These are phyloP conservation scores for Plasmodium chabaudi DNA, from an alignment of 169 alveolate genomes.

Conservation along the genomic window DNA sequence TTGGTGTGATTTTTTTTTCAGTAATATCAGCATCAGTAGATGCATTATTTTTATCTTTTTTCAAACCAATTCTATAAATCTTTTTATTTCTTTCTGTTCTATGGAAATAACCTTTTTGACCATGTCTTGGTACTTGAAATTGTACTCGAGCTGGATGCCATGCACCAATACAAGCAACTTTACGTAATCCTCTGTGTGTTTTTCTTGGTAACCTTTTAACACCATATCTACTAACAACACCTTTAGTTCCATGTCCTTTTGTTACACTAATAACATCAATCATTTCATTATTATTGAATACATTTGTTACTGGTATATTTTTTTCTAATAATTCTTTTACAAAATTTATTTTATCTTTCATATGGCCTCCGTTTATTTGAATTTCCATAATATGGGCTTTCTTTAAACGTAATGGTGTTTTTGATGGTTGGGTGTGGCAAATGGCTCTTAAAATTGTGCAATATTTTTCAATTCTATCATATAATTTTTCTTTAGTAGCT, in stretches of 20 bases:
- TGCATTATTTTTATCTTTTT: conserved; percentile 95
- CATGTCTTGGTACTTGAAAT: conserved; percentile 99
- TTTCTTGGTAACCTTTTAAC: conserved; percentile 99
- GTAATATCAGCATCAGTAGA: conserved; percentile 98
- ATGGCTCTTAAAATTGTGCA: conserved; percentile 98
- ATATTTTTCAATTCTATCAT: conserved; percentile 96
- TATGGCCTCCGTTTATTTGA: conserved; percentile 99
- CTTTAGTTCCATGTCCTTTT: conserved; percentile 99
- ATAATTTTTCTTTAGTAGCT: conserved; percentile 93
- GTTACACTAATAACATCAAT: conserved; percentile 98
- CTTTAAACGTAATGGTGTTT: conserved; percentile 95
- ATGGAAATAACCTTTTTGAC: conserved; percentile 99
- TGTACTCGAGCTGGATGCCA: conserved; percentile 99
- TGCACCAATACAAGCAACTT: conserved; percentile 99
- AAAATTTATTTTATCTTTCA: conserved; percentile 97
- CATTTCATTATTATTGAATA: conserved; percentile 97
- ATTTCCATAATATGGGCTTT: conserved; percentile 99
- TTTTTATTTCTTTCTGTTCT: conserved; percentile 99
- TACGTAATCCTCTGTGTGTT: conserved; percentile 99
- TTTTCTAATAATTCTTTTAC: conserved; percentile 96
- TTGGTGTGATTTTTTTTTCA: conserved; percentile 98
- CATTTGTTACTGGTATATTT: conserved; percentile 95
- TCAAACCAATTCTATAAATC: conserved; percentile 98
- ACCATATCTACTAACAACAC: conserved; percentile 99
- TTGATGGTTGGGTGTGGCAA: conserved; percentile 98